Percentiles rank a stretch among this genome's conserved stretches.
phyloP scores from a whole-genome alignment of 2,329 filamentous ascomycete genomes.

The Fusarium xyrophilum region DNA sequence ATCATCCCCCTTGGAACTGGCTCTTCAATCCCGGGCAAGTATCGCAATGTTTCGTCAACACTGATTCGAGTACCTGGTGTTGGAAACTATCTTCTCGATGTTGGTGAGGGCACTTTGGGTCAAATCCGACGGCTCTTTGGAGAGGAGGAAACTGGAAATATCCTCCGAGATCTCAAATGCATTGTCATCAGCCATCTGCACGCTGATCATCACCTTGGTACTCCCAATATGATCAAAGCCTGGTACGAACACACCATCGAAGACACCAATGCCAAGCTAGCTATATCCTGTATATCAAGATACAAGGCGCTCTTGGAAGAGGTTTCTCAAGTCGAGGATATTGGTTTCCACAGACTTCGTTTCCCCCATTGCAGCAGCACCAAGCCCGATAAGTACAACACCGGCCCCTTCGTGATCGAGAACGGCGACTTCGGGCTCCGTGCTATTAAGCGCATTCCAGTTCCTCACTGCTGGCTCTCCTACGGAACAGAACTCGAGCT shows the following conservation, averaged over 20 bases:
- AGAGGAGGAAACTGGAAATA: conserved; percentile 67
- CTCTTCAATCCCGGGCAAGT: conserved; percentile 87
- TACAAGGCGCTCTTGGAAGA: conserved; percentile 83
- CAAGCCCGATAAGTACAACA: conserved; percentile 33
- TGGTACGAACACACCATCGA: conserved; percentile 69
- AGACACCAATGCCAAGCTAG: conserved; percentile 56
- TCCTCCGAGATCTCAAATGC: conserved; percentile 78
- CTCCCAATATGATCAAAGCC: conserved; percentile 77
- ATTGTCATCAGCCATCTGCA: conserved; percentile 97
- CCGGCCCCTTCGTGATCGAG: conserved; percentile 48
- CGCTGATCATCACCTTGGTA: conserved; percentile 94
- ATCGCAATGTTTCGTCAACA: conserved; percentile 92
- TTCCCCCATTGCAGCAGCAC: conserved; percentile 44
- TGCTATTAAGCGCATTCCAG: conserved; percentile 70
- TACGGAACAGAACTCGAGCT: conserved; percentile 81
- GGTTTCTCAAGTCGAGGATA: conserved; percentile 78
- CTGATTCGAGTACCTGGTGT: conserved; percentile 81
- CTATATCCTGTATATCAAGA: conserved; percentile 71
- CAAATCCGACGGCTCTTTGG: conserved; percentile 80
- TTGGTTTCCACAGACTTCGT: conserved; percentile 65
- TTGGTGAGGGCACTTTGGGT: conserved; percentile 89
- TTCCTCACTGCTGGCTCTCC: conserved; percentile 81
- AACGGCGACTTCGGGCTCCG: conserved; percentile 66
- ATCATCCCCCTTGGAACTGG: conserved; percentile 90
- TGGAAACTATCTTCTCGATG: conserved; percentile 91